Evolutionary conservation across 2,329 filamentous ascomycete genomes (phyloP), one percentile per base, ranked within the genome.

Genomic region (Aspergillus spinulosporus): DNA sequence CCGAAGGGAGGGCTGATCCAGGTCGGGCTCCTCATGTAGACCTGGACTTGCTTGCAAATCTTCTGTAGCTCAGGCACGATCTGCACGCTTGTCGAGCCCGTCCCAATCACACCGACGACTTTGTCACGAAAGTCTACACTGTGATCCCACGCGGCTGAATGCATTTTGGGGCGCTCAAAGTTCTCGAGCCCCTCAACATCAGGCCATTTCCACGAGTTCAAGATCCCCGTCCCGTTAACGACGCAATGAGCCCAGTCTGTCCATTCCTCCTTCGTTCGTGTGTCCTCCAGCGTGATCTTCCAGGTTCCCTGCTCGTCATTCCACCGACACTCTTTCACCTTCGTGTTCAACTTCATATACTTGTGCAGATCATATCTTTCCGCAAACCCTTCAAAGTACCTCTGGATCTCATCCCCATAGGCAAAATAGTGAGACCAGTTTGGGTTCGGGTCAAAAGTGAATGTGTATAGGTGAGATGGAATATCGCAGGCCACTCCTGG

Each of bases 81-180:
- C 56, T 74, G 71, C 8, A 72, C 66, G 12, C 64, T 69, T 5
- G 67, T 68, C 3, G 70, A 66, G 2, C 69, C 70, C 26, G 59
- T 63, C 1, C 68, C 68, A 58, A 70, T 64, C 1, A 68, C 54
- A 1, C 63, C 68, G 26, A 69, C 61, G 3, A 47, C 56, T 56
- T 73, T 71, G n/a, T 60, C 58, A 12, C 45, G 62, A 39, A 65
- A 60, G 43, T 68, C 62, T 42, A 59, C 64, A 9, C 59, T 59
- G 26, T 66, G 55, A 39, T 73, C 68, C 73, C 74, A 79, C 6
- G 49, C 57, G 8, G 76, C 76, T 14, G 65, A 72, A 57, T 78
- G 76, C 15, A 76, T 57, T 3, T 77, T 60, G 34, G 68, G 62
- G 3, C 76, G 75, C 44, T 74, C 65, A 60, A 80, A 82, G 7